Evolutionary conservation across 192 early-diverging fungal species (phyloP), one percentile per base, ranked within the genome.

Genomic region (Entomortierella lignicola): DNA sequence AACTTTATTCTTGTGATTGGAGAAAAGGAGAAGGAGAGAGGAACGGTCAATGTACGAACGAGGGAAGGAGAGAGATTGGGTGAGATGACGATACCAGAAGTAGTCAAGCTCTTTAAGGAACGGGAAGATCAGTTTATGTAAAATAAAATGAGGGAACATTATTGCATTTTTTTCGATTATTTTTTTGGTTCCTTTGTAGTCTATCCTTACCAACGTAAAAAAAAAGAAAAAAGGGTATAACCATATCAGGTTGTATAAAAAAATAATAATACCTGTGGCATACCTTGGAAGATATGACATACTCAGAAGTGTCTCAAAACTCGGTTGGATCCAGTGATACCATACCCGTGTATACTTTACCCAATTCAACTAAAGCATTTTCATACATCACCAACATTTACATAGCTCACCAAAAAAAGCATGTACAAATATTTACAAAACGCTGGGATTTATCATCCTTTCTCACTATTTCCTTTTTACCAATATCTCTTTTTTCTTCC

Each of bases 1-100:
- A 96, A 94, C 73, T 98, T 89, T 72, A 91, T 95, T 18, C 73
- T 96, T 52, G 11, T 57, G 7, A 17, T 32, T 20, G 18, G 55
- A 34, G 31, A 34, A 47, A 60, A 44, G n/a, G n/a, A 60, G 59
- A 57, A 57, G 34, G 55, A 57, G 31, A 57, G 30, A 57, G 31
- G 55, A 5, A 92, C 88, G 0, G 87, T 98, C 8, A 91, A 91
- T 66, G 89, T 98, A 20, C 87, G 95, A 17, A 84, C 79, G 34
- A 77, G 92, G 15, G 84, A 90, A 39, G 94, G 91, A 18, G 77
- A 83, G 26, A 67, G 87, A 8, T 56, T 93, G 32, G 91, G 91
- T 11, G 66, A 85, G 48, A 94, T 89, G 87, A 75, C 84, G 0
- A 69, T 94, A 52, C 84, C 83, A 2, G 69, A 93, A 34, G 77